Conservation (phyloP, 805 yeast species). For the Teunomyces lycoperdinae region DNA sequence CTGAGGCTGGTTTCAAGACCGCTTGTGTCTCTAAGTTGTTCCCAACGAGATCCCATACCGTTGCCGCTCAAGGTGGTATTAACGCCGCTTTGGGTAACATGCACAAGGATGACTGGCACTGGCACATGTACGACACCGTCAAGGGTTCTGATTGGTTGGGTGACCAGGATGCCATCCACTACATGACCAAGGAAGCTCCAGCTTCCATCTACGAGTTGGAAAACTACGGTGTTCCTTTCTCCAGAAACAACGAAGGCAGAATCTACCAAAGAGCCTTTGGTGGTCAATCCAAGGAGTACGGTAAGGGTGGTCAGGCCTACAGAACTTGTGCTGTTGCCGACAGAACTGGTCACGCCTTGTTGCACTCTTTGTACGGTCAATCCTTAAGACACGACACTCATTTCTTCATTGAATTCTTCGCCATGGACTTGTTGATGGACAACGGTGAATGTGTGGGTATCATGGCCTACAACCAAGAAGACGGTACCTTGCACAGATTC, state of each 20-base stretch:
- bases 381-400: constrained; percentile 95
- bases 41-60: constrained; percentile 98
- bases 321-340: constrained; percentile 99
- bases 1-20: constrained; percentile 94
- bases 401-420: constrained; percentile 96
- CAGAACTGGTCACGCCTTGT: constrained; percentile 96
- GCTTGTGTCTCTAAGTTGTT: constrained; percentile 96
- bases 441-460: constrained; percentile 96
- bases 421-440: constrained; percentile 89
- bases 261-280: constrained; percentile 99
- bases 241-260: constrained; percentile 94
- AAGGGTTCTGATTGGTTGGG: constrained; percentile 99
- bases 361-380: constrained; percentile 95
- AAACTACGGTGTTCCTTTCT: constrained; percentile 97
- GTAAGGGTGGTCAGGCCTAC: constrained; percentile 99
- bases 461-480: constrained; percentile 97
- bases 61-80: constrained; percentile 99
- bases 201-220: constrained; percentile 93
- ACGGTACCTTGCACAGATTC: constrained; percentile 97
- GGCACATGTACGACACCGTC: constrained; percentile 99
- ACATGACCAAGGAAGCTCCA: constrained; percentile 98
- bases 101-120: constrained; percentile 98
- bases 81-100: constrained; percentile 98
- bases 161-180: constrained; percentile 98
- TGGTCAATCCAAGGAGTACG: constrained; percentile 92